Evolutionary conservation across 495 filamentous ascomycete genomes (phyloP).

Genomic region (Aspergillus biplanus): DNA sequence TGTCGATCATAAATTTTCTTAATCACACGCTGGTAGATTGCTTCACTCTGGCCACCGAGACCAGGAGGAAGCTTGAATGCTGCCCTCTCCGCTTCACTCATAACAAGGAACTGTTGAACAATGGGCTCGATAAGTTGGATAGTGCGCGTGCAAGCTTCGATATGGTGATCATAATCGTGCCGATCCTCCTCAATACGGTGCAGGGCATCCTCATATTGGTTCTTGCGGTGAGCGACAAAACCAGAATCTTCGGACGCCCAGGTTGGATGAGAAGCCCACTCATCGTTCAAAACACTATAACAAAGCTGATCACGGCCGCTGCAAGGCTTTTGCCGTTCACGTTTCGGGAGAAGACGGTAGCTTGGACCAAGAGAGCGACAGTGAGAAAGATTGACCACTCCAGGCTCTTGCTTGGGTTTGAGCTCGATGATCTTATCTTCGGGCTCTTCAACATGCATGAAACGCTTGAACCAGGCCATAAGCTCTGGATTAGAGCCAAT

Average conservation of each 20-base stretch:
- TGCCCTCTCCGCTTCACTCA: slow-evolving; percentile 69
- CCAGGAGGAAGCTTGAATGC: slow-evolving; percentile 77
- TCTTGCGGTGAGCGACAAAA: slow-evolving; percentile 97
- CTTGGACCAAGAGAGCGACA: slow-evolving; percentile 93
- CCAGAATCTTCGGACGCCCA: slow-evolving; percentile 99
- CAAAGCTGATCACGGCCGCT: slow-evolving; percentile 94
- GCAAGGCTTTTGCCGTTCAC: slow-evolving; percentile 85
- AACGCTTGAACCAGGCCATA: slow-evolving; percentile 79
- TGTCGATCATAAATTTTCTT: slow-evolving; percentile 98
- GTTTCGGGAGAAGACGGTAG: slow-evolving; percentile 87
- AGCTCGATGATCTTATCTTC: slow-evolving; percentile 80
- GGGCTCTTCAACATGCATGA: slow-evolving; percentile 70
- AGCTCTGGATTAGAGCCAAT: slow-evolving; percentile 88
- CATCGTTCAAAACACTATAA: slow-evolving; percentile 87
- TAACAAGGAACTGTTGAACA: slow-evolving; percentile 79
- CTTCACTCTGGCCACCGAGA: slow-evolving; percentile 90
- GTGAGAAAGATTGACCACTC: slow-evolving; percentile 84
- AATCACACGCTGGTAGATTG: slow-evolving; percentile 93
- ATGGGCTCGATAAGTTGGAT: slow-evolving; percentile 95
- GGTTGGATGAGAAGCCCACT: slow-evolving; percentile 98
- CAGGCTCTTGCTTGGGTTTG: slow-evolving; percentile 69
- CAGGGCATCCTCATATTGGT: slow-evolving; percentile 86
- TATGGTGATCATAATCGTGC: slow-evolving; percentile 98
- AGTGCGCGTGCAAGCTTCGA: slow-evolving; percentile 89
- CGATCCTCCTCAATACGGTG: slow-evolving; percentile 97